Evolutionary conservation across 768 basidiomycete genomes (phyloP), one percentile per base, ranked within the genome.

Genomic region (Auriculariales sp.): DNA sequence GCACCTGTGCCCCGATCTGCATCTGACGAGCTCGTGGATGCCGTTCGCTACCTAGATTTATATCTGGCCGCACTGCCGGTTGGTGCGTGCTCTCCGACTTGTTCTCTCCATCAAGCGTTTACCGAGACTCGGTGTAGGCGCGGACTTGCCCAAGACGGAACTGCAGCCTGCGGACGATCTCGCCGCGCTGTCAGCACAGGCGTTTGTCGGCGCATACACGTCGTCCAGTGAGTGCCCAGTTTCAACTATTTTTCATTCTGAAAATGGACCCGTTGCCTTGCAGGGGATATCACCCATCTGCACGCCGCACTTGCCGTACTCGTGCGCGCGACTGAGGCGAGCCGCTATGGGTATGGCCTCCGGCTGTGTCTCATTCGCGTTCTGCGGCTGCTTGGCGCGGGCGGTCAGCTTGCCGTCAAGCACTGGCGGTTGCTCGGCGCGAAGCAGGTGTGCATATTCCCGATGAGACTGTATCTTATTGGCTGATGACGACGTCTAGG

Each of bases 131-230:
- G 1, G 25, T 14, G 10, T 52, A 65, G 66, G 89, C 42, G 64
- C 67, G 34, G 67, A 73, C 47, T 70, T 93, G 17, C 76, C 81
- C 6, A 60, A 69, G 3, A 84, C 87, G 0, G 92, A 94, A 57
- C 69, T 92, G 24, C 92, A 94, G 59, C 86, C 83, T 15, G 84
- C 78, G 1, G 92, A 95, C 56, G 92, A 93, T 58, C 72, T 94
- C 28, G 80, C 73, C 24, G 70, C 93, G 25, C 67, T 95, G 19
- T 78, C 83, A 4, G 81, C 73, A 2, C 82, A 82, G 56, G 73
- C 74, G 2, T 71, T 79, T 48, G 72, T 90, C 39, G 77, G 67
- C 59, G 61, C 78, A 1, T 32, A 47, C 22, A 25, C 39, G 4
- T 19, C 88, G 83, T 81, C 68, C 63, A 33, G 60, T 78, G 2